These are phyloP conservation scores for Phytophthora hibernalis DNA, from an alignment of 352 stramenopile genomes.

Conservation along the genomic window DNA sequence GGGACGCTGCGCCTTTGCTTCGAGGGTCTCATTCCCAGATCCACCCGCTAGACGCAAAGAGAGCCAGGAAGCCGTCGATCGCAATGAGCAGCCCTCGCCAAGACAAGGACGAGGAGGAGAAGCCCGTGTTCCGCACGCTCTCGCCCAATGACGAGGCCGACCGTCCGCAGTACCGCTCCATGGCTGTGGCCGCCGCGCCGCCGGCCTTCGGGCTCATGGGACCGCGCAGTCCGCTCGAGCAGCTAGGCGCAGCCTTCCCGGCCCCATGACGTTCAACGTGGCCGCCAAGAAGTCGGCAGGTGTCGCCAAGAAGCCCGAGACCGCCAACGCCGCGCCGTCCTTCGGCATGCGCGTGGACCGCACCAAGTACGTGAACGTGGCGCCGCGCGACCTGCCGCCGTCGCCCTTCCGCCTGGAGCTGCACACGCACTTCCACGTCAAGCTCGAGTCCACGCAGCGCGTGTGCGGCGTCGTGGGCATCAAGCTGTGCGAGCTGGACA, in stretches of 20 bases:
- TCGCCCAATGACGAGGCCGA: constrained; percentile 56
- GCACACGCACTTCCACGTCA: constrained; percentile 91
- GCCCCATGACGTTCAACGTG: constrained; percentile 52
- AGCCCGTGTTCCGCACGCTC: constrained; percentile 63
- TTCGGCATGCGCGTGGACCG: constrained; percentile 70
- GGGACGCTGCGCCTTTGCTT: constrained; percentile 16
- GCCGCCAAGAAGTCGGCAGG: constrained; percentile 44
- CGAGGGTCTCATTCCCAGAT: constrained; percentile 39
- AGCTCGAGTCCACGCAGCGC: constrained; percentile 74
- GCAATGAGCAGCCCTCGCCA: constrained; percentile 40
- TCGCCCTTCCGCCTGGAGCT: constrained; percentile 85
- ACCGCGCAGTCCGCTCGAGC: constrained; percentile 28
- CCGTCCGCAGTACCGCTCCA: constrained; percentile 63
- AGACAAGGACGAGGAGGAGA: constrained; percentile 66
- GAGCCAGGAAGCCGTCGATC: neutral
- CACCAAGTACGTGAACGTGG: constrained; percentile 82
- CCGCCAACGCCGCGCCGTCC: constrained; percentile 37
- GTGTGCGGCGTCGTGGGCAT: constrained; percentile 79
- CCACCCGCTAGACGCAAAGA: constrained; percentile 16
- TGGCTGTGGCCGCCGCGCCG: constrained; percentile 49
- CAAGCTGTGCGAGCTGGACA: constrained; percentile 87
- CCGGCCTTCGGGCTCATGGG: constrained; percentile 55
- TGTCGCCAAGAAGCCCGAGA: constrained; percentile 33
- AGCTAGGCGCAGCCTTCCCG: constrained; percentile 52
- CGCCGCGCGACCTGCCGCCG: constrained; percentile 70